A percentile compares a stretch with the other conserved stretches of the same genome.
These are phyloP conservation scores for Auriscalpium vulgare DNA, from an alignment of 768 basidiomycete species.

Conservation along the genomic window DNA sequence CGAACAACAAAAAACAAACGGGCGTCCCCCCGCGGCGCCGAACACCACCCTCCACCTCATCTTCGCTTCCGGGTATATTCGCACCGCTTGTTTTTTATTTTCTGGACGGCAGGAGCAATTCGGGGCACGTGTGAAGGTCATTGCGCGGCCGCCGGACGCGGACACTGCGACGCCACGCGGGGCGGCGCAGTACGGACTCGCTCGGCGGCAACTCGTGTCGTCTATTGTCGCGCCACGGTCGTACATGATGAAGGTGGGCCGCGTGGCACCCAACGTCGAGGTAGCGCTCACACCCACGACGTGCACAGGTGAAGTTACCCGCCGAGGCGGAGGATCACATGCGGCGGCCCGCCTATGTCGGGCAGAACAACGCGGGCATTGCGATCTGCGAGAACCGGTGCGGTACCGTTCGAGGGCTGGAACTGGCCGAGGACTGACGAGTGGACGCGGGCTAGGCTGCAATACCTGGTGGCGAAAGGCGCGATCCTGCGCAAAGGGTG, in stretches of 20 bases:
- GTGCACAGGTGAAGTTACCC: conserved; percentile 69
- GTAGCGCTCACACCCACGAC: background rate
- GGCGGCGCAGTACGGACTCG: conserved; percentile 82
- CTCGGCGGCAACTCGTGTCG: conserved; percentile 67
- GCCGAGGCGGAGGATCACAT: conserved; percentile 80
- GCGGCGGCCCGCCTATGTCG: conserved; percentile 82
- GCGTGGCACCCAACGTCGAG: background rate
- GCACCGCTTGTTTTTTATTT: too few species aligned
- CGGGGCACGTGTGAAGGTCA: conserved; percentile 54
- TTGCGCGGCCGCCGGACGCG: conserved; percentile 78
- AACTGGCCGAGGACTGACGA: background rate
- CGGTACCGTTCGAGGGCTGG: background rate
- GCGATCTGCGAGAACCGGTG: conserved; percentile 82
- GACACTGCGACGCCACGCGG: conserved; percentile 86
- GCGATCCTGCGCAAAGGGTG: conserved; percentile 83
- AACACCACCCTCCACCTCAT: too few species aligned
- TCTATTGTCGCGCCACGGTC: conserved; percentile 76
- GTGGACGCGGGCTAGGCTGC: conserved; percentile 40
- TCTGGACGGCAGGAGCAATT: conserved; percentile 48
- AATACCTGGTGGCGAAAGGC: conserved; percentile 83
- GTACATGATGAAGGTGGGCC: conserved; percentile 75
- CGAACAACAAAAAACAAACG: too few species aligned
- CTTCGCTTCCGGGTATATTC: too few species aligned
- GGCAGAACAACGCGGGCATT: conserved; percentile 65
- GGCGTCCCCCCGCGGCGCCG: too few species aligned